Evolutionary conservation across 2,329 filamentous ascomycete species (phyloP), one percentile per base, ranked within the genome.

Genomic region (Calonectria hawksworthii): DNA sequence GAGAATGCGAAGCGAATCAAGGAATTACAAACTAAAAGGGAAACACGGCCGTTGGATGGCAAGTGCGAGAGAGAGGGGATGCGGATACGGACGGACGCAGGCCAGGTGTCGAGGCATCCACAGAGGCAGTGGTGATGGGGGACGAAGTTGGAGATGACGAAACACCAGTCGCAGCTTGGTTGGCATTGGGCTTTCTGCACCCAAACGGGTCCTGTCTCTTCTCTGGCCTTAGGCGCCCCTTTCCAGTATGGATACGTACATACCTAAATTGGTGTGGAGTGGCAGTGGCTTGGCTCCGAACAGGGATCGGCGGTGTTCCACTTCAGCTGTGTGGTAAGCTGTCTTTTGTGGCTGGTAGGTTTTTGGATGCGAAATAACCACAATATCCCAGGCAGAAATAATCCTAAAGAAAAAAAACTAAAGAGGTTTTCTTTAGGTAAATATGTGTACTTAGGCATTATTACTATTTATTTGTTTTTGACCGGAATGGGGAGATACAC

Each of bases 61-160:
- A 47, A 30, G 56, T 23, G 54, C 36, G 21, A 18, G 41, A 26
- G 54, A 26, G 54, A 34, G 68, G 50, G 18, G 56, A 63, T 65
- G 63, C 64, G 41, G 67, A 69, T 18, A 44, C 51, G 28, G 41
- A 69, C 38, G 64, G 70, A 61, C 50, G 72, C 32, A 51, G 54
- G 44, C 52, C 54, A 32, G 32, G 30, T 38, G 71, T 63, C 26
- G 63, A 71, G 71, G 56, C 47, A 75, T 70, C 66, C 74, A 66
- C 71, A 50, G 16, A 68, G 41, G 47, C 50, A 64, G 30, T 68
- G 71, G 56, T 74, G 68, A 56, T 63, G 72, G 51, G 38, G 51
- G 71, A 73, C 54, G 72, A 67, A 36, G 72, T 59, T 51, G 38
- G 34, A 68, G 72, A 66, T 74, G 59, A 65, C 61, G 61, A 59